Conservation (phyloP, 805 yeast genomes). For the Lachancea thermotolerans region DNA sequence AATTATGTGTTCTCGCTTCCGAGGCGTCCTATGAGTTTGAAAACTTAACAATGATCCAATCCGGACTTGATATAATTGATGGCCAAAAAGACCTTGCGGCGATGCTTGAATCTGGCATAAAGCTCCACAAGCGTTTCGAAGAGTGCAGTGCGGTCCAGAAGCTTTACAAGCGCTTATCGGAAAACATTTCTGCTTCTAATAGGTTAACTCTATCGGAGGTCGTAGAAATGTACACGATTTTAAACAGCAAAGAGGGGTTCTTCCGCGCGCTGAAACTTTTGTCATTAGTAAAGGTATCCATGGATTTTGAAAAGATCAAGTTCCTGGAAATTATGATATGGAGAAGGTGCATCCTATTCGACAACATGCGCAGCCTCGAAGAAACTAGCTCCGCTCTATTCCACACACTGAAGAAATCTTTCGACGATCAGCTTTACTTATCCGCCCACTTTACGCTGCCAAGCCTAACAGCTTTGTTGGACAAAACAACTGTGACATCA, state of each 20-base stretch:
- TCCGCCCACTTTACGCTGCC: conserved; percentile 7
- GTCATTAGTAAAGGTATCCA: conserved; percentile 30
- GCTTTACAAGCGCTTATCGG: conserved; percentile 21
- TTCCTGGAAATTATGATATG: conserved; percentile 40
- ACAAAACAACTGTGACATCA: conserved; percentile 11
- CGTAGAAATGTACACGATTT: conserved; percentile 44
- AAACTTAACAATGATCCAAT: conserved; percentile 40
- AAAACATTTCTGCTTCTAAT: conserved; percentile 26
- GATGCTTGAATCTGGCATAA: conserved; percentile 11
- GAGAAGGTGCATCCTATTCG: conserved; percentile 50
- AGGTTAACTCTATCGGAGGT: conserved; percentile 41
- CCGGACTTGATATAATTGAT: conserved; percentile 41
- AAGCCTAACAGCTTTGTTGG: background rate
- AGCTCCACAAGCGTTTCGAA: conserved; percentile 20
- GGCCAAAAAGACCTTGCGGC: conserved; percentile 35
- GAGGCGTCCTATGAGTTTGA: conserved; percentile 11
- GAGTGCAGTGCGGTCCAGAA: conserved; percentile 15
- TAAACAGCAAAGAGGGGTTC: conserved; percentile 34
- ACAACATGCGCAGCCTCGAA: conserved; percentile 41
- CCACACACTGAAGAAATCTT: conserved; percentile 36
- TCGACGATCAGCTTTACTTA: conserved; percentile 33
- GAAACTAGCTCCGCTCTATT: conserved; percentile 39
- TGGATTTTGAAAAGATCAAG: conserved; percentile 29
- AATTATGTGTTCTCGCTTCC: conserved; percentile 51
- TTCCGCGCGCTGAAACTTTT: conserved; percentile 47